phyloP scores from a whole-genome alignment of 257 asterid genomes.

The Catharanthus roseus region DNA sequence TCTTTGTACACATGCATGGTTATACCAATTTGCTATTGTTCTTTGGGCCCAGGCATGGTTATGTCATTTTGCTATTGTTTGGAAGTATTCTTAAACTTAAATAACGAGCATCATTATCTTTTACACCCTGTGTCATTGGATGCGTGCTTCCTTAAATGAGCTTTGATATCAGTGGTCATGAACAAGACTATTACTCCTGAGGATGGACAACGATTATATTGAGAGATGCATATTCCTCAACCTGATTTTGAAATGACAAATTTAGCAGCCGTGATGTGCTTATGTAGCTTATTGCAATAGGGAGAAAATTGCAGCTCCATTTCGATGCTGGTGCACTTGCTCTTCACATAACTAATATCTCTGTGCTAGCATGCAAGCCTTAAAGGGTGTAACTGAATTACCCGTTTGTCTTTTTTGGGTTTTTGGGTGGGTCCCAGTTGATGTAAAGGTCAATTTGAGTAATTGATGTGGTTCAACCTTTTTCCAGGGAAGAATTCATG shows the following conservation, averaged over 20 bases:
- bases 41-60: too few relatives aligned
- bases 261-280: background rate
- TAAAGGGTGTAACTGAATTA: background rate
- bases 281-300: background rate
- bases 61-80: background rate
- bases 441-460: background rate
- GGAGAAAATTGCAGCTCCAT: background rate
- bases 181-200: background rate
- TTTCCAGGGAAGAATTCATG: conserved; percentile 65
- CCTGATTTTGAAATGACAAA: background rate
- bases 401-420: background rate
- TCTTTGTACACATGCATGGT: background rate
- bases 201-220: too few relatives aligned
- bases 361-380: background rate
- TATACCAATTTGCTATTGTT: too few relatives aligned
- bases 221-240: background rate
- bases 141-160: background rate
- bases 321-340: too few relatives aligned
- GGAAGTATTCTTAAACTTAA: too few relatives aligned
- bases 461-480: conserved; percentile 8
- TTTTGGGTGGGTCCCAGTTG: background rate
- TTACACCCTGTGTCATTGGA: too few relatives aligned
- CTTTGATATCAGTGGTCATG: background rate
- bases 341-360: background rate
- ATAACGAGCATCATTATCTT: too few relatives aligned